Evolutionary conservation across 306 rosid genomes (phyloP).

Genomic region (Alnus glutinosa): DNA sequence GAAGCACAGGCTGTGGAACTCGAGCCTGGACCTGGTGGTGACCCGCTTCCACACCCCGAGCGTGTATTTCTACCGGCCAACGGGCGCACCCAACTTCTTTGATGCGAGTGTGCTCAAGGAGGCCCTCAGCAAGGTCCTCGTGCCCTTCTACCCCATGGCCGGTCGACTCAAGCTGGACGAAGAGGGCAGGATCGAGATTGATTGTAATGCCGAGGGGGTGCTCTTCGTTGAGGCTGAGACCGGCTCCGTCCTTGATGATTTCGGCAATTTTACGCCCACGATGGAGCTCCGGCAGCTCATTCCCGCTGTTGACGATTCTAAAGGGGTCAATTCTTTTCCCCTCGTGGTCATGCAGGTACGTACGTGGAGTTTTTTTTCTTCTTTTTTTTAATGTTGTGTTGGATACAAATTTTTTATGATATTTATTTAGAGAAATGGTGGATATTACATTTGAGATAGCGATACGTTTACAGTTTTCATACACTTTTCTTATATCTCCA

Average conservation of each 20-base stretch:
- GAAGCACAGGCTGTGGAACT: constrained; percentile 57
- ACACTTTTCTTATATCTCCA: no score
- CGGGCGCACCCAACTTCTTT: constrained; percentile 50
- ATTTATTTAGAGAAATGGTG: no score
- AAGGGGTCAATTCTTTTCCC: constrained; percentile 62
- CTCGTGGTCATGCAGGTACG: constrained; percentile 70
- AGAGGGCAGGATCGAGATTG: constrained; percentile 75
- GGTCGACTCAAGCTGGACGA: constrained; percentile 69
- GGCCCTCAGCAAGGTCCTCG: constrained; percentile 66
- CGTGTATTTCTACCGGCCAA: constrained; percentile 65
- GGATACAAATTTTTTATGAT: no score
- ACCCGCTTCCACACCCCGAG: constrained; percentile 72
- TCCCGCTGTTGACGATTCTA: constrained; percentile 68
- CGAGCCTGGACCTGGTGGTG: constrained; percentile 72
- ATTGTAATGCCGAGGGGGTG: constrained; percentile 70
- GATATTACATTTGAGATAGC: no score
- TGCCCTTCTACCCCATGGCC: constrained; percentile 79
- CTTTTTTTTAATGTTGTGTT: no score
- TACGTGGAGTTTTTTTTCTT: no score
- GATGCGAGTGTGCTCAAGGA: constrained; percentile 52
- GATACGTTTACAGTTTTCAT: no score
- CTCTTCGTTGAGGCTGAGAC: constrained; percentile 72
- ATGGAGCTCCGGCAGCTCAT: constrained; percentile 72
- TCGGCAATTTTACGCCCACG: constrained; percentile 80
- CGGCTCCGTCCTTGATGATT: constrained; percentile 46